Conservation (phyloP, 331 rosid species). For the Quercus phellos region DNA sequence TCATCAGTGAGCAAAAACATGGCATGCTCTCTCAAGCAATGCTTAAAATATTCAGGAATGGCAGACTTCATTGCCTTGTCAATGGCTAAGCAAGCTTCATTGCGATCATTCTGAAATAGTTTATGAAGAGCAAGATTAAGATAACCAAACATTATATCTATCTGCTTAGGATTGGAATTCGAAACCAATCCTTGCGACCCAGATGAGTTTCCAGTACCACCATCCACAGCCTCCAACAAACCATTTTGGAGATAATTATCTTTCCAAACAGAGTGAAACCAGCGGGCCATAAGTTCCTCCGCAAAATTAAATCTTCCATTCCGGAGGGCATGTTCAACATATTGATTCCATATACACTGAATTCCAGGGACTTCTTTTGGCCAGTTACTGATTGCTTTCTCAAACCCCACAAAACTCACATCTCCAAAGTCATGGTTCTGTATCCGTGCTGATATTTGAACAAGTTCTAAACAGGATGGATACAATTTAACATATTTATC, state of each 20-base stretch:
- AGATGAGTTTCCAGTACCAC: conserved; percentile 24
- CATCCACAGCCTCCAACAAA: conserved; percentile 9
- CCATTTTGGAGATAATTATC: conserved; percentile 31
- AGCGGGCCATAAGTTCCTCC: conserved; percentile 55
- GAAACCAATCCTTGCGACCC: conserved; percentile 33
- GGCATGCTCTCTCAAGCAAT: conserved; percentile 54
- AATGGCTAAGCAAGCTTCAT: conserved; percentile 56
- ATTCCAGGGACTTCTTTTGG: conserved; percentile 77
- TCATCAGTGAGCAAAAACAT: conserved; percentile 64
- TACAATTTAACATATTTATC: conserved; percentile 57
- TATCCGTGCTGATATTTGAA: conserved; percentile 45
- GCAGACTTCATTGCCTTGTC: conserved; percentile 61
- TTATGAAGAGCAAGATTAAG: conserved; percentile 69
- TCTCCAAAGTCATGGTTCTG: conserved; percentile 35
- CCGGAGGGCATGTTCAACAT: conserved; percentile 55
- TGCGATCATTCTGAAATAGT: conserved; percentile 45
- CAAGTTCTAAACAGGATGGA: conserved; percentile 79
- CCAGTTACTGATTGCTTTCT: conserved; percentile 70
- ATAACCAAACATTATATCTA: conserved; percentile 68
- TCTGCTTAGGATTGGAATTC: conserved; percentile 28
- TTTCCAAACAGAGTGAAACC: conserved; percentile 64
- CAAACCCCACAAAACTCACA: conserved; percentile 51
- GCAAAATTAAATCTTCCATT: conserved; percentile 49
- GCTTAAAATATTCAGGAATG: conserved; percentile 43
- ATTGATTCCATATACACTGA: conserved; percentile 90